Base-by-base conservation (phyloP, 2,329 filamentous ascomycete species). In the Xylaria sp. region DNA sequence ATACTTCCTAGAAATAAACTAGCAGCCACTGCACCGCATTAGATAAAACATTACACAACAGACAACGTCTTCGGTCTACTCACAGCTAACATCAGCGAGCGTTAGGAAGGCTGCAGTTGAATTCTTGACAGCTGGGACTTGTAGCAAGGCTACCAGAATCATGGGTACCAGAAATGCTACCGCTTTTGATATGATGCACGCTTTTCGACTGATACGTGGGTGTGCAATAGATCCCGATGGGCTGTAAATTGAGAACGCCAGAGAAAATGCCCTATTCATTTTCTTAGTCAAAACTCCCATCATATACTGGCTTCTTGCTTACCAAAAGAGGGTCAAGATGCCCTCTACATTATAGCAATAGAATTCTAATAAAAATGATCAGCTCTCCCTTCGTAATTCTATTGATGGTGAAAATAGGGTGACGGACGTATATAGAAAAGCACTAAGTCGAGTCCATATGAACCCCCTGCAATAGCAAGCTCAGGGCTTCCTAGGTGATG, bases 291-390 rank as follows among this genome's bases (percentile, higher is more conserved):
- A 38, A 25, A 10, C 13, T 29, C 13, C 5, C 11, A 22, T 29
- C 10, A 9, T 22, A 50, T 9, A 1, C 27, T 3, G 7, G n/a
- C n/a, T 15, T n/a, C 11, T 7, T 25, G 66, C 74, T 57, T 73
- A 83, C 82, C 84, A 86, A 61, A 81, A 84, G 5, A 84, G 73
- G 5, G 82, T 76, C 38, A 84, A 76, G 33, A 84, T 73, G 9
- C 81, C 76, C 72, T 84, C 81, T n/a, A 82, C 81, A 73, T 83
- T 85, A 70, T 85, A 85, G 33, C 78, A 79, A 65, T 84, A 85
- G 56, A 81, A 84, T 71, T 85, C 83, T 85, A 0, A 5, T 17
- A 0, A 42, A 66, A 58, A 17, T 33, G 4, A 49, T 54, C 9
- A 38, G 20, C 10, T 49, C 73, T 25, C 13, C 5, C 15, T n/a